Percentiles rank a stretch among this genome's conserved stretches.
phyloP scores from a whole-genome alignment of 2,329 filamentous ascomycete genomes.

The Aspergillus pseudonomiae region DNA sequence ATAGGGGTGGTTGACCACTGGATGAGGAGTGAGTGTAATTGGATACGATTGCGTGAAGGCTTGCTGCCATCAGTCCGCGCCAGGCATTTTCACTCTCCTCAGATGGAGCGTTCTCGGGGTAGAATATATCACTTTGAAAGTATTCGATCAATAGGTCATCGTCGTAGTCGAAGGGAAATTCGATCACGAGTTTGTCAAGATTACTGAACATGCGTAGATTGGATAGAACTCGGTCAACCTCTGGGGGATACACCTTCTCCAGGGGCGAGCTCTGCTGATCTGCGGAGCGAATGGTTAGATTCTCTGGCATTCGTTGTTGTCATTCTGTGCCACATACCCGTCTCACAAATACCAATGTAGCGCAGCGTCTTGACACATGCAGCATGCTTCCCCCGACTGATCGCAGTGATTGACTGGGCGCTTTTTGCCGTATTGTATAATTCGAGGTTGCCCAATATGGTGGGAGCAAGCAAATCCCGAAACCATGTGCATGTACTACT shows the following conservation, averaged over 20 bases:
- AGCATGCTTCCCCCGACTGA: not conserved
- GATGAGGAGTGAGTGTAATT: not conserved
- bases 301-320: rapidly evolving
- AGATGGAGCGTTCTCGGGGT: not conserved
- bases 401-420: not conserved
- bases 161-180: slow-evolving; percentile 4
- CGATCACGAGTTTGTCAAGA: not conserved
- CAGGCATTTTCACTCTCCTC: not conserved
- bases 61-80: slow-evolving; percentile 1
- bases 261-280: not conserved
- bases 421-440: not conserved
- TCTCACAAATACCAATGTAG: slow-evolving; percentile 1
- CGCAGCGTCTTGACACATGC: slow-evolving; percentile 3
- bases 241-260: not conserved
- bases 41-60: slow-evolving; percentile 1
- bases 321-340: not conserved
- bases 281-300: not conserved
- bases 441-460: not conserved
- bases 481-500: slow-evolving; percentile 1
- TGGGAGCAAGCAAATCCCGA: not conserved
- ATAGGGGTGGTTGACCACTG: not conserved
- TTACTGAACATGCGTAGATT: not conserved
- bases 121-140: not conserved
- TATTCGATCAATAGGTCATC: not conserved
- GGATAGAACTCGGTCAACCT: not conserved